These are phyloP conservation scores for Geoglossum glabrum DNA, from an alignment of 495 filamentous ascomycete genomes.

Conservation along the genomic window DNA sequence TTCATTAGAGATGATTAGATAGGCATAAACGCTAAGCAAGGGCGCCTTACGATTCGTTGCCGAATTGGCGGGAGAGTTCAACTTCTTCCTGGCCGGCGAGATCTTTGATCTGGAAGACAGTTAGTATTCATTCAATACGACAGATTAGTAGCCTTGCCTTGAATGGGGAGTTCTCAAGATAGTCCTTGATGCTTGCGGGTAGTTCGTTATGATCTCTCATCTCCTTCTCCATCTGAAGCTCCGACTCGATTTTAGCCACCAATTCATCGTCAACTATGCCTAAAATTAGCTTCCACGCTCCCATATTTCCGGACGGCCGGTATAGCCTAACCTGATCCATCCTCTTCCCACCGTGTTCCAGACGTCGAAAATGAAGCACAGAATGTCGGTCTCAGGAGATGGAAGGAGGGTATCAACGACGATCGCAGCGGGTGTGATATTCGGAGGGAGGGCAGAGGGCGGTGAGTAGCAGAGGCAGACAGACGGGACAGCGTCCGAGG, in stretches of 20 bases:
- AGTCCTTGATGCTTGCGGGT: constrained; percentile 47
- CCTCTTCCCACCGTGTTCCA: constrained; percentile 30
- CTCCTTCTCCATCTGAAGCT: constrained; percentile 45
- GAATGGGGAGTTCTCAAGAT: constrained; percentile 47
- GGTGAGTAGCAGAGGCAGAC: constrained; percentile 29
- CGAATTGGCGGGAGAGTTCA: constrained; percentile 57
- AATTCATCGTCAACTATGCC: constrained; percentile 26
- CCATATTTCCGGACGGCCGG: not conserved
- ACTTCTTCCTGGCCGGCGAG: constrained; percentile 72
- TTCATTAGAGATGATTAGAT: not conserved
- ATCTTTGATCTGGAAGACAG: constrained; percentile 40
- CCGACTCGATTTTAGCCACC: constrained; percentile 49
- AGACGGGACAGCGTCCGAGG: constrained; percentile 47
- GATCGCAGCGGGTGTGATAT: constrained; percentile 17
- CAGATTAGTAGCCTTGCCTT: constrained; percentile 15
- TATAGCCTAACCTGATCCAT: constrained; percentile 32
- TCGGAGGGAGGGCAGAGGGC: constrained; percentile 27
- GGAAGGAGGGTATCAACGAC: not conserved
- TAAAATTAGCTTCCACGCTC: constrained; percentile 8
- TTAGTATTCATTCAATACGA: not conserved
- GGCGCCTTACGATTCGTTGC: constrained; percentile 58
- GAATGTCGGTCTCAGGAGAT: constrained; percentile 22
- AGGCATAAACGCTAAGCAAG: not conserved
- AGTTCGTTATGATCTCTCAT: constrained; percentile 34
- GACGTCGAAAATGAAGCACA: constrained; percentile 55